Evolutionary conservation across 225 moss, liverwort and hornwort species (phyloP).

Genomic region (Pseudoscleropodium purum): DNA sequence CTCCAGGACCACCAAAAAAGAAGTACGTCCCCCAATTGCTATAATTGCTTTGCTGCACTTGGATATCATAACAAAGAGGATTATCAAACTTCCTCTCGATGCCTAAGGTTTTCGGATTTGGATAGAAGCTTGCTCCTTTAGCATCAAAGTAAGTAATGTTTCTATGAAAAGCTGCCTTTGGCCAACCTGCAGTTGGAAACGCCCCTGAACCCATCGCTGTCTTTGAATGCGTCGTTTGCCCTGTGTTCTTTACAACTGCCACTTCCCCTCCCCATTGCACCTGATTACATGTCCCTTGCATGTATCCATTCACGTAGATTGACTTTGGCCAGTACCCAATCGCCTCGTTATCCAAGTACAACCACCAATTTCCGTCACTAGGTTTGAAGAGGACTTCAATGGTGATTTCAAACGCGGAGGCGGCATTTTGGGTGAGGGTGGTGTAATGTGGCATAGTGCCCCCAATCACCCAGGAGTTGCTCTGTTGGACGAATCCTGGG

Average conservation of each 20-base stretch:
- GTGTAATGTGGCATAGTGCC: neutral
- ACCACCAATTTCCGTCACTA: neutral
- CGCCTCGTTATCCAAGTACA: neutral
- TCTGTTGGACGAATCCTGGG: neutral
- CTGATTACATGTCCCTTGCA: neutral
- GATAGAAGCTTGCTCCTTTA: neutral
- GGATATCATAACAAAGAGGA: neutral
- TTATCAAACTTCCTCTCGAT: neutral
- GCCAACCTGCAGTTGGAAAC: neutral
- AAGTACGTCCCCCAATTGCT: neutral
- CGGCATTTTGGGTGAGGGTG: neutral
- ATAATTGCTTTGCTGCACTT: too few relatives aligned
- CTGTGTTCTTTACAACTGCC: rapidly evolving
- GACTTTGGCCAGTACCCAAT: conserved; percentile 18
- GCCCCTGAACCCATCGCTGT: conserved; percentile 18
- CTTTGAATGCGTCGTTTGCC: neutral
- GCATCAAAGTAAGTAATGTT: neutral
- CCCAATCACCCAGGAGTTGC: conserved; percentile 1
- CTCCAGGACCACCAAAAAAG: conserved; percentile 8
- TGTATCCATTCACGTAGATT: neutral
- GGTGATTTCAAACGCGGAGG: neutral
- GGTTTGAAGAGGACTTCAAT: neutral
- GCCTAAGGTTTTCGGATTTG: neutral
- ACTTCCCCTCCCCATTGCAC: conserved; percentile 34
- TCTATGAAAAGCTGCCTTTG: neutral